Percentiles rank a stretch among this genome's conserved stretches.
phyloP scores from a whole-genome alignment of 2,329 filamentous ascomycete species.

The Talaromyces sp. region DNA sequence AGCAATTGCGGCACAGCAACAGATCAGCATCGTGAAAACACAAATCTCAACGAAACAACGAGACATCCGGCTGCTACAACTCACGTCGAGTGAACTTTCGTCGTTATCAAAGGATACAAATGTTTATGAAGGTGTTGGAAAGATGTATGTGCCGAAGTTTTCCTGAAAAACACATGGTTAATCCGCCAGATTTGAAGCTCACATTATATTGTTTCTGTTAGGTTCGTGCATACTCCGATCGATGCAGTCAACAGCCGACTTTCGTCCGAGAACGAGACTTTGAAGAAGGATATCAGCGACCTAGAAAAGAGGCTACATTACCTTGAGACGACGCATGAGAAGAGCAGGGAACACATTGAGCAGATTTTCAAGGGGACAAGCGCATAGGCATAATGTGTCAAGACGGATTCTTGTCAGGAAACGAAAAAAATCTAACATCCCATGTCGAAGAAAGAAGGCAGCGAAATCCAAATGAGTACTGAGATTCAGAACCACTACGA shows the following conservation, averaged over 20 bases:
- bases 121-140: conserved; percentile 92
- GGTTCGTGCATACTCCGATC: conserved; percentile 80
- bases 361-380: conserved; percentile 65
- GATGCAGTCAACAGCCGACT: conserved; percentile 70
- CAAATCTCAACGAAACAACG: conserved; percentile 82
- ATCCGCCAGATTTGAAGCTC: not conserved
- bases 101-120: conserved; percentile 68
- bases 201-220: conserved; percentile 34
- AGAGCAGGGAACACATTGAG: conserved; percentile 85
- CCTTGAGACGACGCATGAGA: conserved; percentile 90
- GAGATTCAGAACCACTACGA: not conserved
- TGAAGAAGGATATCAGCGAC: conserved; percentile 72
- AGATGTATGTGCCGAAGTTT: conserved; percentile 63
- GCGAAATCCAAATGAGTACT: not conserved
- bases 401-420: not conserved
- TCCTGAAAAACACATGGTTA: too few species aligned
- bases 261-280: conserved; percentile 64
- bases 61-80: conserved; percentile 79
- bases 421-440: not conserved
- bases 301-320: conserved; percentile 87
- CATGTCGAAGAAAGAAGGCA: not conserved
- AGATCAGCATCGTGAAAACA: conserved; percentile 77
- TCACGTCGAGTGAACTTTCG: conserved; percentile 80
- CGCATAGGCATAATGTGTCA: conserved; percentile 17
- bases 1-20: conserved; percentile 81